A percentile compares a stretch with the other conserved stretches of the same genome.
These are phyloP conservation scores for Lodderomyces elongisporus DNA, from an alignment of 1,139 yeast genomes.

Conservation along the genomic window DNA sequence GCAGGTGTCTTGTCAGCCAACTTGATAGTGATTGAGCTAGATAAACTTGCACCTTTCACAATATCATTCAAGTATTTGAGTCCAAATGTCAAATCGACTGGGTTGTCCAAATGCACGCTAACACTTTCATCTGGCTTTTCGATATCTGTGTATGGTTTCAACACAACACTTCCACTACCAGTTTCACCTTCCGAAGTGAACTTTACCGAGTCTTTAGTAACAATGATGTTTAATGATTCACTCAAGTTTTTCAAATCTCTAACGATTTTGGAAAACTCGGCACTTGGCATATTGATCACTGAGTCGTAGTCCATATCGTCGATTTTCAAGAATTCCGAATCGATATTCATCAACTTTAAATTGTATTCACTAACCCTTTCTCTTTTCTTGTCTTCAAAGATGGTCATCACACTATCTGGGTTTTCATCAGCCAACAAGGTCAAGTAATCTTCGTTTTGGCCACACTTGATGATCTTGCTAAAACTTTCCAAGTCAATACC, in stretches of 20 bases:
- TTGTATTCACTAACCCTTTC: slow-evolving; percentile 92
- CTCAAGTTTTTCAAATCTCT: slow-evolving; percentile 82
- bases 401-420: slow-evolving; percentile 75
- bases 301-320: slow-evolving; percentile 93
- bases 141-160: slow-evolving; percentile 79
- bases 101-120: slow-evolving; percentile 73
- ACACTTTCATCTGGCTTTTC: slow-evolving; percentile 75
- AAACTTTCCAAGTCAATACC: slow-evolving; percentile 88
- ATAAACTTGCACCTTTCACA: slow-evolving; percentile 81
- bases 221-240: slow-evolving; percentile 81
- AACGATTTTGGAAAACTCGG: slow-evolving; percentile 84
- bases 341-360: slow-evolving; percentile 92
- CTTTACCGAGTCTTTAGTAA: slow-evolving; percentile 88
- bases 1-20: slow-evolving; percentile 93
- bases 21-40: slow-evolving; percentile 73
- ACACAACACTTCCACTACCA: slow-evolving; percentile 81
- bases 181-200: slow-evolving; percentile 90
- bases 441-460: slow-evolving; percentile 82
- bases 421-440: slow-evolving; percentile 89
- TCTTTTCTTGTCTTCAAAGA: slow-evolving; percentile 85
- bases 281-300: slow-evolving; percentile 79
- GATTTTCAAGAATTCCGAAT: slow-evolving; percentile 87
- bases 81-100: slow-evolving; percentile 88
- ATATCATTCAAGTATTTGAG: slow-evolving; percentile 86
- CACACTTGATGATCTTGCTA: slow-evolving; percentile 84